Evolutionary conservation across 2,329 filamentous ascomycete species (phyloP).

Genomic region (Magnaporthiopsis incrustans): DNA sequence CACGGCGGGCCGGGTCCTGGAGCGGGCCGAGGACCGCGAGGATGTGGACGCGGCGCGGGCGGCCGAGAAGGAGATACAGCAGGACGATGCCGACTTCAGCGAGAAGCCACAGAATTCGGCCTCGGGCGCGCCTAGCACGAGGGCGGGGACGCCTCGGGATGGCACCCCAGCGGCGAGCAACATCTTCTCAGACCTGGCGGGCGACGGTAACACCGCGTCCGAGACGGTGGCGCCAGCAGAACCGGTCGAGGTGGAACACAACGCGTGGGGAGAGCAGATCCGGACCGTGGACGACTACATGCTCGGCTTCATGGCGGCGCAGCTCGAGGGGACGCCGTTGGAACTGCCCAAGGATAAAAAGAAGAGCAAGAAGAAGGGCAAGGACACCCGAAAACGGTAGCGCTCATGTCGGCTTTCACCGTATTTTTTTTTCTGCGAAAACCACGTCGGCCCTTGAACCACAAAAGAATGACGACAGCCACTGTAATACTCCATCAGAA

Average conservation of each 20-base stretch:
- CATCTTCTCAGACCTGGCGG: constrained; percentile 23
- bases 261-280: constrained; percentile 51
- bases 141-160: constrained; percentile 43
- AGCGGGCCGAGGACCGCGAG: constrained; percentile 86
- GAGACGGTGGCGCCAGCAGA: constrained; percentile 16
- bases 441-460: background rate
- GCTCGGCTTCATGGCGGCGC: constrained; percentile 58
- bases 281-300: constrained; percentile 68
- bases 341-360: constrained; percentile 59
- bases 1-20: constrained; percentile 63
- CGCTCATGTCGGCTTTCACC: background rate
- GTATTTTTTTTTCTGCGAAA: background rate
- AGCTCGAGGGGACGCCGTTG: constrained; percentile 49
- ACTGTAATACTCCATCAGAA: background rate
- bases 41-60: constrained; percentile 82
- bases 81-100: constrained; percentile 78
- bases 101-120: constrained; percentile 44
- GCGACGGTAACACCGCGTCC: constrained; percentile 8
- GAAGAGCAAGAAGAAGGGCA: constrained; percentile 51
- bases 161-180: constrained; percentile 23
- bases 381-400: constrained; percentile 45
- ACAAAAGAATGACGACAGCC: background rate
- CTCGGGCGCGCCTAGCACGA: constrained; percentile 42
- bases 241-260: constrained; percentile 37
- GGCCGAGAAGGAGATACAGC: constrained; percentile 81